Base-by-base conservation (phyloP, 2,329 filamentous ascomycete species). In the Daldinia sp. region DNA sequence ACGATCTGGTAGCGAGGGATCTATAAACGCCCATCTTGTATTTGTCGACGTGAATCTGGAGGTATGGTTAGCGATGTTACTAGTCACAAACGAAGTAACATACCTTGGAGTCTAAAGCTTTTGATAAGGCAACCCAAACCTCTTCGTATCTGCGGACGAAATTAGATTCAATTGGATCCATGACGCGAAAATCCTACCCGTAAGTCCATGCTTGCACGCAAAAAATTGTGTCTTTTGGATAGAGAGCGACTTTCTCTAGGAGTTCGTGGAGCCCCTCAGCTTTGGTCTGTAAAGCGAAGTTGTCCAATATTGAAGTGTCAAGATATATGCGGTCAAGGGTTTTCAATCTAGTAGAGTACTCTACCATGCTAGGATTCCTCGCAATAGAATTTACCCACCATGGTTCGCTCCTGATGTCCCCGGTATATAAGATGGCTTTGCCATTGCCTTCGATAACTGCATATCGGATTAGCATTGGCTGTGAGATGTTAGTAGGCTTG, bases 141-240 rank as follows among this genome's bases (percentile, higher is more conserved):
- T 96, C 91, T 74, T 98, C 94, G 66, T 97, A 97, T 0, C 83
- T 83, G 15, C 10, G 0, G n/a, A 15, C 2, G 0, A 6, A 6
- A 13, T 51, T 6, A 60, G 58, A 30, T 5, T 49, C 29, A 11
- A 7, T 11, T 1, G 13, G 9, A 11, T 19, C 43, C 10, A 23
- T 37, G 6, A 1, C 21, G 10, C 2, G 1, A 5, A 8, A 3
- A 23, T 34, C 72, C 58, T 72, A 78, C 69, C 91, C 92, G 73
- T 95, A 95, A 0, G 94, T 97, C 93, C 94, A 97, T 0, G 93
- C 87, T 58, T 93, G 87, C 45, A 98, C 84, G 74, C 96, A 91
- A 71, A 97, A 97, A 0, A 90, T 75, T 0, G 93, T 96, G 35
- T 92, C 86, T 1, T 80, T 64, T 0, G 93, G 90, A 74, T 94